Conservation (phyloP, 345 rosid genomes). For the Aethionema arabicum region DNA sequence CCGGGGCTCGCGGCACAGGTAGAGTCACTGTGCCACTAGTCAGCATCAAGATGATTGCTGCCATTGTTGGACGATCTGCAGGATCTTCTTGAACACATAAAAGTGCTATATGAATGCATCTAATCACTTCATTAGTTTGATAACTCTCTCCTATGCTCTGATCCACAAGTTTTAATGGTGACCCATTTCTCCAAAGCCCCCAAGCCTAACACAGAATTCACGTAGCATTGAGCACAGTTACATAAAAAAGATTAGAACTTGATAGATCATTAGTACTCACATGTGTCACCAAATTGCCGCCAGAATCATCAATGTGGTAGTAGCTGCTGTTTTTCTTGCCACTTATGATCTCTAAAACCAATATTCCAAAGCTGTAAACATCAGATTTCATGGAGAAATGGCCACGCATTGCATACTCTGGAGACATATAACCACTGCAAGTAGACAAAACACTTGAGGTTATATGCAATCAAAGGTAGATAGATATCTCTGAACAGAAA, state of each 20-base stretch:
- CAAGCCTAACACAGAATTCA: constrained; percentile 26
- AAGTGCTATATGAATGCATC: constrained; percentile 45
- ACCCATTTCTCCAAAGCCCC: constrained; percentile 41
- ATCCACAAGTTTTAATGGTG: constrained; percentile 40
- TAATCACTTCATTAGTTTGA: constrained; percentile 35
- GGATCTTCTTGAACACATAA: constrained; percentile 50
- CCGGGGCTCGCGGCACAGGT: constrained; percentile 36
- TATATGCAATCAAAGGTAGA: neutral
- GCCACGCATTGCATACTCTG: constrained; percentile 8
- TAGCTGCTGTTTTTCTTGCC: constrained; percentile 11
- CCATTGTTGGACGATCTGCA: constrained; percentile 37
- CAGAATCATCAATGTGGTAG: constrained; percentile 11
- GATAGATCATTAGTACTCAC: constrained; percentile 28
- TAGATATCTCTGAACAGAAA: neutral
- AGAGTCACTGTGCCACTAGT: constrained; percentile 34
- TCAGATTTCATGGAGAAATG: constrained; percentile 28
- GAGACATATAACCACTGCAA: constrained; percentile 43
- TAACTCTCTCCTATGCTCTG: constrained; percentile 23
- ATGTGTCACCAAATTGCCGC: constrained; percentile 30
- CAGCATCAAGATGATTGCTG: constrained; percentile 36
- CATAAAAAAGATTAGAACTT: too few species aligned
- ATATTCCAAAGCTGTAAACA: constrained; percentile 29
- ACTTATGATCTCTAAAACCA: constrained; percentile 18
- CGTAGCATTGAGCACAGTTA: too few species aligned
- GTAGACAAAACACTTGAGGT: constrained; percentile 4